Evolutionary conservation across 495 filamentous ascomycete species (phyloP).

Genomic region (Penicillium lividum): DNA sequence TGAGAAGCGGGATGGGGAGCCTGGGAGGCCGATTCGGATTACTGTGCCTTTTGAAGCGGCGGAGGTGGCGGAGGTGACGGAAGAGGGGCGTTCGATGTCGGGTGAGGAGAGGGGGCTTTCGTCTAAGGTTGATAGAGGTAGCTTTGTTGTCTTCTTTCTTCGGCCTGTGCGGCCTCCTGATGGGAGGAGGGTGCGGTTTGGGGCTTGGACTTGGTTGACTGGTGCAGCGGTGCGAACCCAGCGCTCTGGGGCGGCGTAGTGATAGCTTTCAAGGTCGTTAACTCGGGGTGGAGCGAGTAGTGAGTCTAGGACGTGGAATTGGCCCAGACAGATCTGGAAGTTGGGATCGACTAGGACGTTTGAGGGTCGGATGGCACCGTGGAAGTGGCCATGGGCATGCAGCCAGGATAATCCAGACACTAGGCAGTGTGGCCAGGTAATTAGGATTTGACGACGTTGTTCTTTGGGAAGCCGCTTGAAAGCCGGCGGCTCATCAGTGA

Average conservation of each 20-base stretch:
- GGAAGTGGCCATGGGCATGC: slow-evolving; percentile 69
- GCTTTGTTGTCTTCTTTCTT: slow-evolving; percentile 24
- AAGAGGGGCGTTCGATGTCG: slow-evolving; percentile 31
- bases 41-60: slow-evolving; percentile 42
- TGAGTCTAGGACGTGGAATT: slow-evolving; percentile 66
- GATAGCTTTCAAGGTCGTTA: slow-evolving; percentile 78
- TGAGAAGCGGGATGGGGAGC: slow-evolving; percentile 40
- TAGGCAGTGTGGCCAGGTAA: slow-evolving; percentile 90
- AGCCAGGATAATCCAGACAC: slow-evolving; percentile 74
- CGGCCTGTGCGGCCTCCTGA: slow-evolving; percentile 52
- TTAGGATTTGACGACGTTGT: slow-evolving; percentile 64
- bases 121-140: slow-evolving; percentile 26
- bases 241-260: slow-evolving; percentile 84
- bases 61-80: slow-evolving; percentile 36
- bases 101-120: slow-evolving; percentile 27
- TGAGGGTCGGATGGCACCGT: slow-evolving; percentile 82
- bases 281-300: slow-evolving; percentile 52
- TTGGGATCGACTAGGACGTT: slow-evolving; percentile 73
- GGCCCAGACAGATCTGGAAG: slow-evolving; percentile 72
- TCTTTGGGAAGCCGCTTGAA: slow-evolving; percentile 74
- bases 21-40: slow-evolving; percentile 37
- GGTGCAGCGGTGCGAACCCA: slow-evolving; percentile 49
- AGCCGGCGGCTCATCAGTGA: slow-evolving; percentile 63
- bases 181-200: slow-evolving; percentile 31
- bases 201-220: slow-evolving; percentile 6